These are phyloP conservation scores for Yamadazyma mexicana DNA, from an alignment of 1,139 yeast genomes.

Conservation along the genomic window DNA sequence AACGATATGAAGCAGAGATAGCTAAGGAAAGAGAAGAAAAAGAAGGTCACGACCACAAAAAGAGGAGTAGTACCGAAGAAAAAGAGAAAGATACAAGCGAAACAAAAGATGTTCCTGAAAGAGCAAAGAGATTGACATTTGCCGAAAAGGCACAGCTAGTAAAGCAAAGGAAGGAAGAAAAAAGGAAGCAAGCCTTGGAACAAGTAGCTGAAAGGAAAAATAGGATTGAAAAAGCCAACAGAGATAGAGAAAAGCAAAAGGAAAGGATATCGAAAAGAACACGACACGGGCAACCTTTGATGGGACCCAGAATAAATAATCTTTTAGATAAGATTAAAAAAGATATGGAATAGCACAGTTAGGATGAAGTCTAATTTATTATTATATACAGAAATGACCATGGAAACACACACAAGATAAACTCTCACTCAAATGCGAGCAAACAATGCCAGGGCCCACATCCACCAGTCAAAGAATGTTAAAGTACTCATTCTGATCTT, in stretches of 20 bases:
- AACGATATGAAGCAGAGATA: conserved; percentile 7
- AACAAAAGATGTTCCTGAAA: too few species aligned
- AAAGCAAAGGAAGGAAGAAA: conserved; percentile 42
- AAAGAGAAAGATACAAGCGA: conserved; percentile 17
- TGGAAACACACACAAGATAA: background rate
- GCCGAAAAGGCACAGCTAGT: conserved; percentile 50
- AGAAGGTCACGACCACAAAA: conserved; percentile 3
- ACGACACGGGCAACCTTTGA: conserved; percentile 77
- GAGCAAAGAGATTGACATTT: conserved; percentile 30
- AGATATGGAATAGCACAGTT: conserved; percentile 22
- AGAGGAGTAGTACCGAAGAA: conserved; percentile 16
- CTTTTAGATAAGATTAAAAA: conserved; percentile 73
- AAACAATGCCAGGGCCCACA: conserved; percentile 1
- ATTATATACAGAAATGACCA: background rate
- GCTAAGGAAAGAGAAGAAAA: conserved; percentile 10
- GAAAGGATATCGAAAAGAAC: conserved; percentile 60
- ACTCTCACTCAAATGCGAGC: conserved; percentile 16
- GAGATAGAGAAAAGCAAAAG: conserved; percentile 44
- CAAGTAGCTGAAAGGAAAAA: conserved; percentile 25
- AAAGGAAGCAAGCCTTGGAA: conserved; percentile 31
- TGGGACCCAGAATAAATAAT: conserved; percentile 86
- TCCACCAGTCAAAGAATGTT: conserved; percentile 51
- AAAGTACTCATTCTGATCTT: conserved; percentile 56
- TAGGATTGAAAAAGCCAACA: conserved; percentile 22
- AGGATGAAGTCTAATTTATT: too few species aligned